phyloP scores from a whole-genome alignment of 2,329 filamentous ascomycete genomes.

The Cytospora piceae region DNA sequence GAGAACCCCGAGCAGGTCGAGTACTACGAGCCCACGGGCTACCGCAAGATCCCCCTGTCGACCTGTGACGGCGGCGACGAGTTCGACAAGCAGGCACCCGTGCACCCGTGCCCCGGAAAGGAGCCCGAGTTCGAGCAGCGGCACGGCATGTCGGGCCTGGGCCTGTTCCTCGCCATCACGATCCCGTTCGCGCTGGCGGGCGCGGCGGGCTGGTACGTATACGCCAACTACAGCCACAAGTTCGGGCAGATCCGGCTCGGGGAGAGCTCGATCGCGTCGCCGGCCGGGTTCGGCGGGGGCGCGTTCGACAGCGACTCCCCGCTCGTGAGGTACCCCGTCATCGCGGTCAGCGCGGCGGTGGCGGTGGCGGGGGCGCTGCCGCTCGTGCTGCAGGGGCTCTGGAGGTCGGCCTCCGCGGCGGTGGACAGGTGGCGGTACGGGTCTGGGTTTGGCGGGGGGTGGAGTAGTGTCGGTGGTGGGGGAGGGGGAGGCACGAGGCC shows the following conservation, averaged over 20 bases:
- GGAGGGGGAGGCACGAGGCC: conserved; percentile 60
- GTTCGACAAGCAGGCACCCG: conserved; percentile 67
- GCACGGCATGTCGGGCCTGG: conserved; percentile 70
- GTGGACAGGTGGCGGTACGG: conserved; percentile 47
- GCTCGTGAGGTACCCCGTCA: conserved; percentile 82
- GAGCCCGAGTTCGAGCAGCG: conserved; percentile 79
- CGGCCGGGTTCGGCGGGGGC: conserved; percentile 40
- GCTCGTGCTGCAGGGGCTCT: conserved; percentile 71
- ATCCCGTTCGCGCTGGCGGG: conserved; percentile 73
- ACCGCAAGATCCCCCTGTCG: conserved; percentile 85
- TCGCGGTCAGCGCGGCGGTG: conserved; percentile 67
- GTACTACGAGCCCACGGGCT: conserved; percentile 85
- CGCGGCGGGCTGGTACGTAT: conserved; percentile 82
- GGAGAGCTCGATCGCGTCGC: conserved; percentile 51
- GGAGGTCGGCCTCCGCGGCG: conserved; percentile 63
- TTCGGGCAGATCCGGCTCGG: conserved; percentile 92
- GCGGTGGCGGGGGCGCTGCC: conserved; percentile 68
- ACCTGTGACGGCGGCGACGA: conserved; percentile 80
- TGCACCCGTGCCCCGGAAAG: conserved; percentile 73
- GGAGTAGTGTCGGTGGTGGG: conserved; percentile 47
- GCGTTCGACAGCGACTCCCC: conserved; percentile 71
- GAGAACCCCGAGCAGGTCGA: conserved; percentile 70
- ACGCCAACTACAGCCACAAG: conserved; percentile 81
- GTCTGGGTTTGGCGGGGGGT: conserved; percentile 44
- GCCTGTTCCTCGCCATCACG: conserved; percentile 83